Conservation (phyloP, 257 asterid genomes). For the Oldenlandia corymbosa region DNA sequence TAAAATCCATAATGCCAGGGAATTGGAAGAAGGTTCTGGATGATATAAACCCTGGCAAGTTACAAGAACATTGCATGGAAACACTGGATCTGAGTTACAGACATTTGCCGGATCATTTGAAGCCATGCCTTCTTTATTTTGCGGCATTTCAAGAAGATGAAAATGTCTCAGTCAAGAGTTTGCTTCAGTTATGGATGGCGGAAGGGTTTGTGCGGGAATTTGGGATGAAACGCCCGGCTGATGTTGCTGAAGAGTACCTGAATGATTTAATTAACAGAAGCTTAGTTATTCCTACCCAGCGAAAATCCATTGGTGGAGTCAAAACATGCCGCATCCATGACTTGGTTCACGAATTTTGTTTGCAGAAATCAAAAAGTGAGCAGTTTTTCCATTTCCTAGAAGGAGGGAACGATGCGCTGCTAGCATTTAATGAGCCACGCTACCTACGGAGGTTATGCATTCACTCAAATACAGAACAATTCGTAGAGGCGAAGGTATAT, state of each 20-base stretch:
- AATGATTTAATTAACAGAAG: background rate
- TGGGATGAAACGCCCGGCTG: background rate
- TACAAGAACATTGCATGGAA: background rate
- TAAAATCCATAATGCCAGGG: background rate
- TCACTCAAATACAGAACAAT: background rate
- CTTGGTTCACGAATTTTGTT: background rate
- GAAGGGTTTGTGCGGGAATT: background rate
- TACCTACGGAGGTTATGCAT: background rate
- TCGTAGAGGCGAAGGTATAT: background rate
- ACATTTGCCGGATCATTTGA: constrained; percentile 10
- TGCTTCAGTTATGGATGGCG: constrained; percentile 8
- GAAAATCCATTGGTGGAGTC: constrained; percentile 3
- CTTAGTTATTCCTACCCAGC: background rate
- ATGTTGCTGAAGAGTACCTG: constrained; percentile 5
- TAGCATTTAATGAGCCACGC: background rate
- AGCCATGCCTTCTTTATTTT: constrained; percentile 9
- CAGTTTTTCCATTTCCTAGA: background rate
- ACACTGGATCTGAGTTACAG: constrained; percentile 10
- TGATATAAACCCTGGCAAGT: background rate
- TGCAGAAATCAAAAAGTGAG: background rate
- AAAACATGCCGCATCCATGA: constrained; percentile 5
- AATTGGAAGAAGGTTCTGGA: background rate
- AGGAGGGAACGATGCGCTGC: background rate
- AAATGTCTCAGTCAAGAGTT: background rate
- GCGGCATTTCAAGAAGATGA: constrained; percentile 4